phyloP scores from a whole-genome alignment of 768 basidiomycete genomes.

The Lentinula boryana region DNA sequence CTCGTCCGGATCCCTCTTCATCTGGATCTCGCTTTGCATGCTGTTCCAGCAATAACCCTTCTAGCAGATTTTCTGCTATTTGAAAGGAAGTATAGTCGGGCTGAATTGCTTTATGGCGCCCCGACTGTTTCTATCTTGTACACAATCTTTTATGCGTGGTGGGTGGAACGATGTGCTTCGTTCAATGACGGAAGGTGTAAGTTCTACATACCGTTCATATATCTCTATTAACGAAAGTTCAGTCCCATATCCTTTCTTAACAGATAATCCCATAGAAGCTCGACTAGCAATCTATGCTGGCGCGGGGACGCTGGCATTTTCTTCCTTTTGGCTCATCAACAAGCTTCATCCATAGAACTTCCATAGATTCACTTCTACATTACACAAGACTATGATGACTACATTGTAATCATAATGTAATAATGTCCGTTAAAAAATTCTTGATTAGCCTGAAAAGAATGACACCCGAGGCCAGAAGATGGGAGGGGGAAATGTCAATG shows the following conservation, averaged over 20 bases:
- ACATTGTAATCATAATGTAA: too few species aligned
- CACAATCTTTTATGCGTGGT: slow-evolving; percentile 47
- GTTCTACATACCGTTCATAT: not conserved
- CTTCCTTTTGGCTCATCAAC: slow-evolving; percentile 58
- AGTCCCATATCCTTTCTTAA: slow-evolving; percentile 87
- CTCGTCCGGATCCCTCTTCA: slow-evolving; percentile 39
- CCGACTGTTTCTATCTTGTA: slow-evolving; percentile 23
- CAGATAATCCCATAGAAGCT: slow-evolving; percentile 41
- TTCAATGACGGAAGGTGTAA: slow-evolving; percentile 60
- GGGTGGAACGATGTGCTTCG: slow-evolving; percentile 63
- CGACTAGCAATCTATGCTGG: slow-evolving; percentile 57
- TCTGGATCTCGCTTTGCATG: slow-evolving; percentile 63
- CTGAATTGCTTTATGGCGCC: slow-evolving; percentile 19
- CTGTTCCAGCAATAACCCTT: slow-evolving; percentile 50
- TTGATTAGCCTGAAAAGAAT: too few species aligned
- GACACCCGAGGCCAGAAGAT: too few species aligned
- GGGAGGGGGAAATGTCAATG: too few species aligned
- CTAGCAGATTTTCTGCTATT: slow-evolving; percentile 64
- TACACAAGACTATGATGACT: too few species aligned
- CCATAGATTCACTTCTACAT: not conserved
- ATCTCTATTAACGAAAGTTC: not conserved
- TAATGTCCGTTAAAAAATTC: too few species aligned
- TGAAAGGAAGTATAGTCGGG: slow-evolving; percentile 47
- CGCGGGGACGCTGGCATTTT: slow-evolving; percentile 43
- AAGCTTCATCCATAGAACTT: slow-evolving; percentile 31